These are phyloP conservation scores for Amanita pallidorosea DNA, from an alignment of 768 basidiomycete genomes.

Conservation along the genomic window DNA sequence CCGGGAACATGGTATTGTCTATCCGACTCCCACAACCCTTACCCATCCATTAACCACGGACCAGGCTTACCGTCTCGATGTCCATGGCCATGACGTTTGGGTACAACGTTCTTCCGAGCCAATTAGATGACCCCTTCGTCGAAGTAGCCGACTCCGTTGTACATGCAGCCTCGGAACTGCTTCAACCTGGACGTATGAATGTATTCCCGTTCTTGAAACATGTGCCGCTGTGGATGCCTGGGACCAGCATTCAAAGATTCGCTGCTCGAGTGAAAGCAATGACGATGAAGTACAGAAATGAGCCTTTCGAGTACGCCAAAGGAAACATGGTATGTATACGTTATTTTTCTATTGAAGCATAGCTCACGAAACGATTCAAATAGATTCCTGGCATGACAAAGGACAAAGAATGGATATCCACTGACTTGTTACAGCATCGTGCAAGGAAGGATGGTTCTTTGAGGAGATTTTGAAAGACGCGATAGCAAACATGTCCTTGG, in stretches of 20 bases:
- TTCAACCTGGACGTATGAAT: background rate
- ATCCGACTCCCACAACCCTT: background rate
- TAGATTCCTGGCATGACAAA: background rate
- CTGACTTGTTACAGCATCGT: background rate
- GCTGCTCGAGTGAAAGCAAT: background rate
- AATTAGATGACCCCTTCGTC: background rate
- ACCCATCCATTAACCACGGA: background rate
- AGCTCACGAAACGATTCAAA: background rate
- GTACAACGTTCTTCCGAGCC: background rate
- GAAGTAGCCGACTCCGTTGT: background rate
- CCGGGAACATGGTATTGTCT: background rate
- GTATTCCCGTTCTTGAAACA: background rate
- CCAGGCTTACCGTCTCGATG: background rate
- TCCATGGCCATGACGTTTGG: background rate
- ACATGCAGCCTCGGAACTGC: background rate
- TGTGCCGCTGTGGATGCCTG: conserved; percentile 1
- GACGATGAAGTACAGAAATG: background rate
- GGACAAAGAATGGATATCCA: background rate
- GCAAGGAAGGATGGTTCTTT: background rate
- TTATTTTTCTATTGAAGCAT: background rate
- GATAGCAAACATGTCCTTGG: background rate
- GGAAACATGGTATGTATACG: background rate
- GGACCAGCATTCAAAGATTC: background rate
- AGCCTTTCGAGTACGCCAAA: conserved; percentile 1
- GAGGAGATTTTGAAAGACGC: background rate